Evolutionary conservation across 139 green algal species (phyloP), one percentile per base, ranked within the genome.

Genomic region (Ettlia oleoabundans): DNA sequence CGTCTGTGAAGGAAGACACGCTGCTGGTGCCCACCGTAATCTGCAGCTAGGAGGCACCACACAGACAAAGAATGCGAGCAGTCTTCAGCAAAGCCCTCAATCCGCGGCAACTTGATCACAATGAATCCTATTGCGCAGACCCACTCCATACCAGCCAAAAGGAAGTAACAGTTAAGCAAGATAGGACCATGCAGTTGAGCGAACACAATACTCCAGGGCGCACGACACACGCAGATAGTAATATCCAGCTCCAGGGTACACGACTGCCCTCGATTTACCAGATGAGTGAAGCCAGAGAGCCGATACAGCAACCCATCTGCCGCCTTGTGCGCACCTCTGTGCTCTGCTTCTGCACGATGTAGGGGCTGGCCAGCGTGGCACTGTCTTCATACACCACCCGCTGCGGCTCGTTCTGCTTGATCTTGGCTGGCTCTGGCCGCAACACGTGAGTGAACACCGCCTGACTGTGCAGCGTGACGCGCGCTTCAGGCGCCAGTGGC

Each of bases 391-490:
- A 96, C 78, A 94, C 30, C 61, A 98, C 86, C 1, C 90, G 85
- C 90, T 98, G 95, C 21, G 65, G 41, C 3, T 98, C 95, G 1
- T 51, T 51, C 81, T 97, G 95, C 26, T 30, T 35, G 3, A 96
- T 85, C 55, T 92, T 81, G 5, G 84, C 84, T 1, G 94, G 94
- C 62, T 90, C 84, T 0, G 94, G 87, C 53, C 35, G 82, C 84
- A 93, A 87, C 30, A 89, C 84, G 15, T 90, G 81, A 1, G 88
- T 92, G 75, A 88, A 86, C 5, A 88, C 83, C 0, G 84, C 72
- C 19, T 78, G 76, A 3, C 78, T 74, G 1, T 77, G 73, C 21
- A 96, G 35, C 1, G 69, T 75, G 26, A 38, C 53, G 1, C 28
- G 52, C 2, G 35, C 61, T 0, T 52, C 65, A 1, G 76, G 41